Percentiles rank a stretch among this genome's conserved stretches.
Conservation (phyloP, 441 rosid species). For the Theobroma grandiflorum region DNA sequence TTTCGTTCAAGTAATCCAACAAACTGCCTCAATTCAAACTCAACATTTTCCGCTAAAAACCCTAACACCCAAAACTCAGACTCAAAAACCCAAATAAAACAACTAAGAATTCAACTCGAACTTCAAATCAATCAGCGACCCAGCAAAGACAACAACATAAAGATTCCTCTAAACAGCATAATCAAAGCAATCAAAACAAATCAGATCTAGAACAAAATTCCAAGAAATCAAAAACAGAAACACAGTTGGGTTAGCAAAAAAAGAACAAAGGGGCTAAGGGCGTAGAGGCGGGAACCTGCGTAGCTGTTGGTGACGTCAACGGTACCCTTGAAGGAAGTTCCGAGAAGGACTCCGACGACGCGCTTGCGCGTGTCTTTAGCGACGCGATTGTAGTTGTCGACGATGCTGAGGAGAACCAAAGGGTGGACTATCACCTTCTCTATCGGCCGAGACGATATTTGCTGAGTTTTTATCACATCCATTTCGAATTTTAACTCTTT, state of each 20-base stretch:
- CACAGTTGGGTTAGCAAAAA: neutral
- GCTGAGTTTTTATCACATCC: slow-evolving; percentile 92
- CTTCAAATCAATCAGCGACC: neutral
- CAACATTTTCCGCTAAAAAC: slow-evolving; percentile 8
- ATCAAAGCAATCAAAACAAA: neutral
- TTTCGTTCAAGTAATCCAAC: neutral
- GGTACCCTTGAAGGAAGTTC: slow-evolving; percentile 71
- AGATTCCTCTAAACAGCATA: neutral
- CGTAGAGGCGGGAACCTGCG: slow-evolving; percentile 54
- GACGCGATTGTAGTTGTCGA: slow-evolving; percentile 86
- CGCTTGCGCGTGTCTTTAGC: slow-evolving; percentile 87
- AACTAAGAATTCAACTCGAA: neutral
- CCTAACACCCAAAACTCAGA: slow-evolving; percentile 18
- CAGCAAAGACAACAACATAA: neutral
- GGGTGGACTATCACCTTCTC: slow-evolving; percentile 94
- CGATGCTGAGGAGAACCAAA: slow-evolving; percentile 83
- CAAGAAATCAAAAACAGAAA: neutral
- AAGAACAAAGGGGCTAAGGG: neutral
- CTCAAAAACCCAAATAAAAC: neutral
- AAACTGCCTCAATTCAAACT: neutral
- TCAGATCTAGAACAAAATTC: slow-evolving; percentile 31
- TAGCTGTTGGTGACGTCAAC: slow-evolving; percentile 89
- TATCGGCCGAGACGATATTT: slow-evolving; percentile 68
- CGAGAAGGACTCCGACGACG: slow-evolving; percentile 87
- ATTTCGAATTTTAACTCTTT: slow-evolving; percentile 28